Percentiles rank a stretch among this genome's conserved stretches.
phyloP scores from a whole-genome alignment of 345 rosid species.

The Trapa bicornis region DNA sequence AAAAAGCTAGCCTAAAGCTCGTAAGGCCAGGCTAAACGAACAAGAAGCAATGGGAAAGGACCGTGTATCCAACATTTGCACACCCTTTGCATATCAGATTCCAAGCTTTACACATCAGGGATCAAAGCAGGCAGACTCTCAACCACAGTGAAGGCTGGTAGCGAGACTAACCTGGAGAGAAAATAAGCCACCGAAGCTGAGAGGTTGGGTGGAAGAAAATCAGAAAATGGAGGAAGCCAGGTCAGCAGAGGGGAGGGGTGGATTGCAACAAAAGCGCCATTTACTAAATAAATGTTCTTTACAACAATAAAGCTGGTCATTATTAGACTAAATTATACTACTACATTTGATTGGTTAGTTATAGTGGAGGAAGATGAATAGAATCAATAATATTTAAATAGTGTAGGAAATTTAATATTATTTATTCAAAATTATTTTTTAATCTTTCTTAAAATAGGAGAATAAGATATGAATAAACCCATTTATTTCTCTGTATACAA shows the following conservation, averaged over 20 bases:
- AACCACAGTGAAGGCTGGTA: not conserved
- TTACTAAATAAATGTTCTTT: not conserved
- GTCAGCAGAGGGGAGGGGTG: too few species aligned
- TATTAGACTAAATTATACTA: not conserved
- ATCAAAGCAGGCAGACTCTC: not conserved
- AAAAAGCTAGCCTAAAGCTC: not conserved
- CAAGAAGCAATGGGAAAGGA: not conserved
- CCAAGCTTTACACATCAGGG: not conserved
- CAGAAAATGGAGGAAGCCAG: not conserved
- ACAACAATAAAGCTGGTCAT: not conserved
- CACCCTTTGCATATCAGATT: not conserved
- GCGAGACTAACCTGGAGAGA: not conserved
- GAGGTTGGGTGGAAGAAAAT: not conserved
- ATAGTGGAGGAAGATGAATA: not conserved
- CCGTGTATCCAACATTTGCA: not conserved
- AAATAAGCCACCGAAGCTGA: not conserved
- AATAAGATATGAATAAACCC: too few species aligned
- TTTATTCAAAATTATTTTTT: too few species aligned
- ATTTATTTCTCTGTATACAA: too few species aligned
- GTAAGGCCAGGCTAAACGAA: not conserved
- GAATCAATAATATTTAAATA: too few species aligned
- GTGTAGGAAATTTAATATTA: too few species aligned
- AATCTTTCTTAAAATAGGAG: too few species aligned
- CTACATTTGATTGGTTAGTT: not conserved
- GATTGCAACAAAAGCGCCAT: not conserved